Evolutionary conservation across 2,329 filamentous ascomycete species (phyloP), one percentile per base, ranked within the genome.

Genomic region (Arthrobotrys sphaeroides): DNA sequence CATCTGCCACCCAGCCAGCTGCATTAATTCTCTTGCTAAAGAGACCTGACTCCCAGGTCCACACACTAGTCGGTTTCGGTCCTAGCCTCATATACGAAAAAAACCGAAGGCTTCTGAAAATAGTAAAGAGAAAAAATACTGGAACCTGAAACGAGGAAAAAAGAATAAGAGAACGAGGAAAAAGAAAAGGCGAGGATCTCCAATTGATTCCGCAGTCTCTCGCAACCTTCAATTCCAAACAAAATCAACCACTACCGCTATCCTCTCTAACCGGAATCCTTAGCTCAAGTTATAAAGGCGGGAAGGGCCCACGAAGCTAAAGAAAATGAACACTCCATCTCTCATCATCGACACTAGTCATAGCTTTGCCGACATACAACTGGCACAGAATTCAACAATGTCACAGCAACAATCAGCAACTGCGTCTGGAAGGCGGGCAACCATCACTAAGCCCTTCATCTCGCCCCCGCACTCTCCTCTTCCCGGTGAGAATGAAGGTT

Each of bases 381-480:
- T 55, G 24, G 53, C 66, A 26, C 18, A 74, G 33, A 40, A 62
- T 55, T 31, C 64, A 61, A 65, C 40, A 51, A 75, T 75, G 72
- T 57, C 72, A 64, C 64, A 53, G 18, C 57, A 49, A 43, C 68
- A 65, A 26, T 57, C 64, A 5, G n/a, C 31, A 28, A 59, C 55
- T 51, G 22, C 49, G 42, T 13, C 51, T 49, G 36, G 42, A 20
- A 49, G 47, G 40, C 47, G 45, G 57, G 36, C 33, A 36, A 55
- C 51, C 38, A 55, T 55, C 65, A 77, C 51, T 18, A 77, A 77
- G 38, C 73, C 73, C 31, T 77, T 77, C 66, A 77, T 77, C 51
- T 77, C 73, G 24, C 73, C 73, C 24, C 73, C 73, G 22, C 73
- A 77, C 43, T 77, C 73, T 24, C 72, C 72, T 59, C 72, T 75